phyloP scores from a whole-genome alignment of 805 yeast species.

The Monosporozyma aerobia region DNA sequence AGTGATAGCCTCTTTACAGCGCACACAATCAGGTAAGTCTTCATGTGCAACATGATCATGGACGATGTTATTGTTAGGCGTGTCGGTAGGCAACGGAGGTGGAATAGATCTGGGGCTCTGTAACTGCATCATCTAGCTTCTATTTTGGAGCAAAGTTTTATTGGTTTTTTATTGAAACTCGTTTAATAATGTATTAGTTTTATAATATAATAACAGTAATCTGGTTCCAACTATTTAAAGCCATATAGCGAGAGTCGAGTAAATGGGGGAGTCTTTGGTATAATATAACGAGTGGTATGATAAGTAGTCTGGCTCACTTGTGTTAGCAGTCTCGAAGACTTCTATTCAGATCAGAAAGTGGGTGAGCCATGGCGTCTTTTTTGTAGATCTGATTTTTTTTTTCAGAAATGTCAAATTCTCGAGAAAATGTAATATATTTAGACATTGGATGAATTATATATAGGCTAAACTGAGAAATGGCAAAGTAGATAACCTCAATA shows the following conservation, averaged over 20 bases:
- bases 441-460: neutral
- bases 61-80: neutral
- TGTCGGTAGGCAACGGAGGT: neutral
- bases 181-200: neutral
- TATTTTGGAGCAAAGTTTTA: neutral
- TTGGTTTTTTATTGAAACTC: neutral
- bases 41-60: neutral
- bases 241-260: neutral
- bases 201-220: no score
- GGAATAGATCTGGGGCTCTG: neutral
- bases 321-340: neutral
- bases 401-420: neutral
- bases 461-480: neutral
- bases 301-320: neutral
- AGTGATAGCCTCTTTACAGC: constrained; percentile 47
- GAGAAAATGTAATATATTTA: neutral
- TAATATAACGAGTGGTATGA: neutral
- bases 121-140: neutral
- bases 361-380: neutral
- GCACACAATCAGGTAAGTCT: constrained; percentile 29
- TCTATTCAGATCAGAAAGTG: neutral
- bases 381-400: neutral
- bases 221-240: neutral
- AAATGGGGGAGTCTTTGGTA: neutral
- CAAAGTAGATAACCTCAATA: neutral